phyloP scores from a whole-genome alignment of 768 basidiomycete species.

The Suillus variegatus region DNA sequence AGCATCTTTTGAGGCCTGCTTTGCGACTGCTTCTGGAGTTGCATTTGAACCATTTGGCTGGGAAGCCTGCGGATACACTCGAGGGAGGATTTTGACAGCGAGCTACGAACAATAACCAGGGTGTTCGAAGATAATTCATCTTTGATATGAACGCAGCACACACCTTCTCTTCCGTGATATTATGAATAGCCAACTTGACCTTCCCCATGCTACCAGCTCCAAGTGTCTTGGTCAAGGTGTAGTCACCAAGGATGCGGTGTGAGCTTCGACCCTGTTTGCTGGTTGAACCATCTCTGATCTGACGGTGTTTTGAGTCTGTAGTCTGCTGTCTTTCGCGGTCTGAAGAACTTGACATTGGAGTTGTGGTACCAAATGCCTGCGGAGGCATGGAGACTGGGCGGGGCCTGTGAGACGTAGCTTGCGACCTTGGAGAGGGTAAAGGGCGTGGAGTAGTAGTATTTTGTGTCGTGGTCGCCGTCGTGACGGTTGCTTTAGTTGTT shows the following conservation, averaged over 20 bases:
- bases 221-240: slow-evolving; percentile 93
- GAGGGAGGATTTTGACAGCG: slow-evolving; percentile 98
- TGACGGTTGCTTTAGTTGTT: slow-evolving; percentile 14
- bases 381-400: slow-evolving; percentile 79
- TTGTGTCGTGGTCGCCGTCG: slow-evolving; percentile 22
- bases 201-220: slow-evolving; percentile 99
- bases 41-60: slow-evolving; percentile 48
- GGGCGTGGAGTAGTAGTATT: slow-evolving; percentile 35
- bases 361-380: slow-evolving; percentile 45
- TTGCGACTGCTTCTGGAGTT: slow-evolving; percentile 61
- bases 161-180: slow-evolving; percentile 90
- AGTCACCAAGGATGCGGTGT: slow-evolving; percentile 81
- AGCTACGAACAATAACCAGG: slow-evolving; percentile 51
- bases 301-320: slow-evolving; percentile 30
- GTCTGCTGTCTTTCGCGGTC: slow-evolving; percentile 33
- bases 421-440: slow-evolving; percentile 27
- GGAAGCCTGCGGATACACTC: slow-evolving; percentile 64
- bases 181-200: slow-evolving; percentile 94
- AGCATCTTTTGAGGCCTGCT: slow-evolving; percentile 86
- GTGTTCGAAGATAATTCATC: not conserved
- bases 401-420: slow-evolving; percentile 38
- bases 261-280: slow-evolving; percentile 36
- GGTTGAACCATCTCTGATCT: slow-evolving; percentile 33
- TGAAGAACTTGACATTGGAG: slow-evolving; percentile 29
- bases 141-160: slow-evolving; percentile 26